Conservation (phyloP, 176 grass and related monocot species). For the Triticum monococcum region DNA sequence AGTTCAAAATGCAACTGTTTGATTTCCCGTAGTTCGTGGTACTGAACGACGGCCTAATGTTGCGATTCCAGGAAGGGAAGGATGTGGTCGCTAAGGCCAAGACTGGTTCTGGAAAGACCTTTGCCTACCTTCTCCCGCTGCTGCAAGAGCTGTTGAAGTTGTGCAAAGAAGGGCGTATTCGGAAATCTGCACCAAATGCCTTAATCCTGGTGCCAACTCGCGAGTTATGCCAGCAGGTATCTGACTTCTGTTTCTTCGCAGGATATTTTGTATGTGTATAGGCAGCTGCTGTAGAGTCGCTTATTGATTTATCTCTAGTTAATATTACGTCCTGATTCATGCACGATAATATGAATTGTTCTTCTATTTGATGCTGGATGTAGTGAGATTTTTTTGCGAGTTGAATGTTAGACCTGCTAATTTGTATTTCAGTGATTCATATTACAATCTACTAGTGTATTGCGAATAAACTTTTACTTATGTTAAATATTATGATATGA, state of each 20-base stretch:
- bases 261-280: background rate
- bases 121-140: conserved; percentile 83
- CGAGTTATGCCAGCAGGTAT: conserved; percentile 90
- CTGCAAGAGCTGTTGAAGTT: conserved; percentile 81
- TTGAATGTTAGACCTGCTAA: background rate
- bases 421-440: background rate
- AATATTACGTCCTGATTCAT: background rate
- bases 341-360: background rate
- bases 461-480: background rate
- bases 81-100: conserved; percentile 91
- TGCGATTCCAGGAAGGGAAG: conserved; percentile 74
- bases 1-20: background rate
- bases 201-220: conserved; percentile 86
- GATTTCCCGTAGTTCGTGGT: background rate
- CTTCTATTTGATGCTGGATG: background rate
- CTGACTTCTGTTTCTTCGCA: background rate
- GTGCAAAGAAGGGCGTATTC: conserved; percentile 51
- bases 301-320: conserved; percentile 6
- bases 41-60: background rate
- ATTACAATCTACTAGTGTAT: background rate
- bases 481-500: background rate
- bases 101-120: conserved; percentile 94
- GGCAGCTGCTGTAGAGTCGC: background rate
- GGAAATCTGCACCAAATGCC: conserved; percentile 64
- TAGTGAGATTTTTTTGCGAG: background rate